Base-by-base conservation (phyloP, 306 rosid species). In the Cicer yamashitae region DNA sequence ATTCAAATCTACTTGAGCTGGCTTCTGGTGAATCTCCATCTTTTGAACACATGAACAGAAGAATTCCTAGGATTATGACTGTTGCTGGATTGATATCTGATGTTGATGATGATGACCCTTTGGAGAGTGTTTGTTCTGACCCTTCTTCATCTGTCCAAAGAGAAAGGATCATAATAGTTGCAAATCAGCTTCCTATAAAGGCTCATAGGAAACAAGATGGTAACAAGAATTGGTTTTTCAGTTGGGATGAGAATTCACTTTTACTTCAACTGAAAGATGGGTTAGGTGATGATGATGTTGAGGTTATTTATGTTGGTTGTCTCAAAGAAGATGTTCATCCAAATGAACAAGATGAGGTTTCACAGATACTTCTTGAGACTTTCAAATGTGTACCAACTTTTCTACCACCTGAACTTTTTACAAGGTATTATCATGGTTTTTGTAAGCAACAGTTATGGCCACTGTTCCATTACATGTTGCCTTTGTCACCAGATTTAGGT, bases 401-500 rank as follows among this genome's bases (percentile, higher is more conserved):
- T 79, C 84, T 92, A 3, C 88, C 96, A 7, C 81, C 80, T 2
- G 97, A 89, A 10, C 86, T 88, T 43, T 92, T 85, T 62, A 85
- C 85, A 53, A 81, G 88, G 30, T 92, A 84, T 50, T 92, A 90
- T 53, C 97, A 92, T 79, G 97, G 97, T 3, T 92, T 92, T 71
- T 92, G 97, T 71, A 89, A 89, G 78, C 96, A 92, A 40, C 90
- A 89, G 20, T 38, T 92, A 37, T 92, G 96, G 97, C 97, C 97
- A 65, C 84, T 92, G 83, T 91, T 91, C 78, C 97, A 91, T 61
- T 91, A 91, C 81, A 89, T 91, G 97, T 73, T 91, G 44, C 97
- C 97, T 13, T 34, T 91, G 17, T 87, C 93, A 10, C 96, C 96
- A 0, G 96, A 88, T 68, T 91, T 81, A 20, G 97, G 96, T 43